These are phyloP conservation scores for Magnusiomyces magnusii DNA, from an alignment of 1,139 yeast species.

Conservation along the genomic window DNA sequence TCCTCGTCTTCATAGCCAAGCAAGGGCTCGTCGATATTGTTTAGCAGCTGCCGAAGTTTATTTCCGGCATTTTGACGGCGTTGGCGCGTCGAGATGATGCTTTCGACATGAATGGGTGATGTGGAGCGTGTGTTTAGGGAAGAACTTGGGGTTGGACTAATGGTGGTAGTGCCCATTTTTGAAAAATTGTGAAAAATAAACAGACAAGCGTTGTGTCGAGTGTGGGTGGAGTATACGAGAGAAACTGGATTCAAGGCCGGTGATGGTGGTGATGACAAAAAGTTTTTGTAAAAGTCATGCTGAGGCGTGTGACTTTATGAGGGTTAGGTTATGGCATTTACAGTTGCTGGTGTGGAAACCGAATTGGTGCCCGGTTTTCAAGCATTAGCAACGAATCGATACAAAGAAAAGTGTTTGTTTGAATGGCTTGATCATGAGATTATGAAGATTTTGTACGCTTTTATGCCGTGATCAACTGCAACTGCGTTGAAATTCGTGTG, in stretches of 20 bases:
- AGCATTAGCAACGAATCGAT: no score
- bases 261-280: not conserved
- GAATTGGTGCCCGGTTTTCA: no score
- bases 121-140: not conserved
- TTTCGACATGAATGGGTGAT: slow-evolving; percentile 1
- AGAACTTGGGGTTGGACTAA: not conserved
- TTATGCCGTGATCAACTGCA: no score
- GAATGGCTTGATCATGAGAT: no score
- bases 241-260: not conserved
- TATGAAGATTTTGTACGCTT: no score
- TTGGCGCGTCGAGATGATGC: slow-evolving; percentile 52
- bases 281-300: not conserved
- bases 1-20: slow-evolving; percentile 49
- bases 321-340: not conserved
- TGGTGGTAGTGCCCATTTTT: slow-evolving; percentile 3
- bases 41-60: slow-evolving; percentile 62
- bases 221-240: not conserved
- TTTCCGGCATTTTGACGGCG: slow-evolving; percentile 91
- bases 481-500: no score
- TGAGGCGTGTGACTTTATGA: not conserved
- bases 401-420: no score
- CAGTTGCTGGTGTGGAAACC: not conserved
- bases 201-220: not conserved
- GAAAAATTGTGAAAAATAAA: not conserved
- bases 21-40: slow-evolving; percentile 46